A percentile compares a stretch with the other conserved stretches of the same genome.
These are phyloP conservation scores for Artemisia argyi DNA, from an alignment of 129 eudicot species.

Conservation along the genomic window DNA sequence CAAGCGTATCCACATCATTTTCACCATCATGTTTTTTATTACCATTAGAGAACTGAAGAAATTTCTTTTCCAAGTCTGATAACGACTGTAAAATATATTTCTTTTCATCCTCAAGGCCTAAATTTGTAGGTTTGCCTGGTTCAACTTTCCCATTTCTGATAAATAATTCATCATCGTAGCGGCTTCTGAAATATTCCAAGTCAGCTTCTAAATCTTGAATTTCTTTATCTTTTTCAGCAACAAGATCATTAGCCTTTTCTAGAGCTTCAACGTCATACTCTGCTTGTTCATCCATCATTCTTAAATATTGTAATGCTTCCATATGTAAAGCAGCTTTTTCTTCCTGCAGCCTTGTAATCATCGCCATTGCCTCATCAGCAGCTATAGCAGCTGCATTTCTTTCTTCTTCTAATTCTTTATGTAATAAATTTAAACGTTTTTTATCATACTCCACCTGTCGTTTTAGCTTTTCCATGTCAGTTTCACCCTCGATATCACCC, in stretches of 20 bases:
- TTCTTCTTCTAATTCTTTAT: slow-evolving; percentile 83
- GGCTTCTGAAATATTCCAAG: slow-evolving; percentile 55
- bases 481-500: slow-evolving; percentile 64
- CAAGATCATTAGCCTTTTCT: slow-evolving; percentile 72
- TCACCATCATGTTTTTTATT: slow-evolving; percentile 17
- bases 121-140: slow-evolving; percentile 3
- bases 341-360: slow-evolving; percentile 93
- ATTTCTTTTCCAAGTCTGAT: slow-evolving; percentile 49
- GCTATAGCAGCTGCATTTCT: slow-evolving; percentile 79
- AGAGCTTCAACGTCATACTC: slow-evolving; percentile 86
- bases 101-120: slow-evolving; percentile 55
- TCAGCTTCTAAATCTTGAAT: slow-evolving; percentile 81
- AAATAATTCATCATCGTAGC: slow-evolving; percentile 41
- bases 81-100: slow-evolving; percentile 45
- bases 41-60: slow-evolving; percentile 39
- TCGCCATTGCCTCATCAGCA: slow-evolving; percentile 92
- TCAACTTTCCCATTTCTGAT: slow-evolving; percentile 27
- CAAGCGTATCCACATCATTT: slow-evolving; percentile 29
- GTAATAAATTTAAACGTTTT: slow-evolving; percentile 38
- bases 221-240: slow-evolving; percentile 78
- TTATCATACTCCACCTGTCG: slow-evolving; percentile 54
- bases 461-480: slow-evolving; percentile 49
- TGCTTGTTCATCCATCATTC: slow-evolving; percentile 99
- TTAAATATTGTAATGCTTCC: slow-evolving; percentile 80
- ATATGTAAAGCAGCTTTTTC: slow-evolving; percentile 85